phyloP scores from a whole-genome alignment of 768 basidiomycete species.

The Leccinellum rugosiceps region DNA sequence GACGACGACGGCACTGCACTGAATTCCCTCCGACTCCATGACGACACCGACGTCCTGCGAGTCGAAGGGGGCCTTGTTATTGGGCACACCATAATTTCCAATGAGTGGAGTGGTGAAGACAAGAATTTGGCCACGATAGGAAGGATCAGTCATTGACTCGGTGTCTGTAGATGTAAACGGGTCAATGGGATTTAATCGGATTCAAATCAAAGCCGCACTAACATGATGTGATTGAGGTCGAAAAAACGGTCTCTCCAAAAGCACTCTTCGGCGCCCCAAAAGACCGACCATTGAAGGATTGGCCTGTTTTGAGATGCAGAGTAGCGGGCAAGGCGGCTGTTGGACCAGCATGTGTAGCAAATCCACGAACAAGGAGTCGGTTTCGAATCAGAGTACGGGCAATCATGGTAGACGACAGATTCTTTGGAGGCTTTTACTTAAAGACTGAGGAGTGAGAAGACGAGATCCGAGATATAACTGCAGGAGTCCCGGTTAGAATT shows the following conservation, averaged over 20 bases:
- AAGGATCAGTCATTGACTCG: constrained; percentile 99
- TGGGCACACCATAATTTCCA: constrained; percentile 96
- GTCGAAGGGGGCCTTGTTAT: constrained; percentile 70
- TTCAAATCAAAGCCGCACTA: constrained; percentile 29
- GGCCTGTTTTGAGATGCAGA: constrained; percentile 90
- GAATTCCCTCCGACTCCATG: constrained; percentile 85
- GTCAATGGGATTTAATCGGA: constrained; percentile 6
- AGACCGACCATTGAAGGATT: constrained; percentile 84
- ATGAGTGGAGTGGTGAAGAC: constrained; percentile 99
- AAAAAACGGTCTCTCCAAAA: constrained; percentile 98
- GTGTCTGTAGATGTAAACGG: constrained; percentile 63
- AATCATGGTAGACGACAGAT: constrained; percentile 48
- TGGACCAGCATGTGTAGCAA: constrained; percentile 64
- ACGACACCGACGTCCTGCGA: constrained; percentile 78
- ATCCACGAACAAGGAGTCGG: constrained; percentile 50
- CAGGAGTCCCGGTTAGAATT: constrained; percentile 21
- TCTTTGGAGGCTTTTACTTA: constrained; percentile 22
- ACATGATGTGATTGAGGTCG: constrained; percentile 98
- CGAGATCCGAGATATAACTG: constrained; percentile 89
- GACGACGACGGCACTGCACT: constrained; percentile 91
- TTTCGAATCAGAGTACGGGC: constrained; percentile 49
- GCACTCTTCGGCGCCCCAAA: constrained; percentile 87
- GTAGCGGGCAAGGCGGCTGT: constrained; percentile 62
- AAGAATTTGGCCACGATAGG: constrained; percentile 95
- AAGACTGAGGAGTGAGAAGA: constrained; percentile 65